Evolutionary conservation across 768 basidiomycete genomes (phyloP), one percentile per base, ranked within the genome.

Genomic region (Russula ochroleuca): DNA sequence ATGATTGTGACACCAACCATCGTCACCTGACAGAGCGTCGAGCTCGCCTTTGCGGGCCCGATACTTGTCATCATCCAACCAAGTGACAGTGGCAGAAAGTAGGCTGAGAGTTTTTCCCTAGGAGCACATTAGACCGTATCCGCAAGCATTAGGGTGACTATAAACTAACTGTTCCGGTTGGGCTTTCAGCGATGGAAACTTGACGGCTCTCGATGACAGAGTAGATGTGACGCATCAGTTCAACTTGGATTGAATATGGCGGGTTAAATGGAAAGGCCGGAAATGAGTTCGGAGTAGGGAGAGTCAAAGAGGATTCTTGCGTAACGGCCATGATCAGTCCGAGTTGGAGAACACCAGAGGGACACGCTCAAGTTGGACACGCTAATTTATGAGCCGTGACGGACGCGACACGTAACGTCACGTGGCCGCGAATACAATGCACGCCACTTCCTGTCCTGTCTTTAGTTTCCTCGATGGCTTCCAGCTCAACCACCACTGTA

Each of bases 181-280:
- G 93, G 68, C 88, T 91, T 73, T 94, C 92, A 35, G 95, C 81
- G 54, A 98, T 87, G 1, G 92, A 83, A 19, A 97, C 83, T 67
- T 85, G 85, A 50, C 77, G 77, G n/a, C 76, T 68, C 72, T 95
- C 92, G 50, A 97, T 88, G 0, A 88, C 80, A 7, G 80, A 69
- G 73, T 94, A 98, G 1, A 98, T 77, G 67, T 94, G 91, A 19
- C 79, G 84, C 95, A 98, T 97, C 31, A 98, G 83, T 40, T 90
- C 83, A 0, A 81, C 76, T 72, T 98, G 96, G 62, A 96, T 95
- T 19, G 80, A 72, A 72, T 96, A 96, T 2, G 94, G 94, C 5
- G 84, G 78, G 17, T 83, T 78, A 70, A 88, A 97, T 0, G 95
- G 95, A 71, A 98, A 98, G 2, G 84, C 83, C 10, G 86, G 78